Evolutionary conservation across 306 rosid genomes (phyloP).

Genomic region (Fragaria ananassa): DNA sequence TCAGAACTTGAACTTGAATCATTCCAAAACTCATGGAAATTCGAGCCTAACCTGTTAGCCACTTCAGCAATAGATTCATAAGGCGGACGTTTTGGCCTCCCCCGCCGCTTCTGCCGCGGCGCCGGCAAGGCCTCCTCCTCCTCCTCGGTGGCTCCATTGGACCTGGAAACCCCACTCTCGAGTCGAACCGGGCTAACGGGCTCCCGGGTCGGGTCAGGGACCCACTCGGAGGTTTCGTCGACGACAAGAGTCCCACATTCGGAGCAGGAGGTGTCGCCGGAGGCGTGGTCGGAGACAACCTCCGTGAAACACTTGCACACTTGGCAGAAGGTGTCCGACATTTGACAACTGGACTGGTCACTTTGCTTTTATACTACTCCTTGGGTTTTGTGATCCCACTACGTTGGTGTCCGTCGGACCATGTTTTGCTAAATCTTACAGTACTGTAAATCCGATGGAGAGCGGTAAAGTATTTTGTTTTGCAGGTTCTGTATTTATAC

Average conservation of each 20-base stretch:
- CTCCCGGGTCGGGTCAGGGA: constrained; percentile 60
- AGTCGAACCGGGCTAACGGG: constrained; percentile 51
- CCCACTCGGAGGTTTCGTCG: constrained; percentile 67
- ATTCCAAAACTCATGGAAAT: background rate
- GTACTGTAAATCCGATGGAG: background rate
- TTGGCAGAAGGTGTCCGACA: constrained; percentile 70
- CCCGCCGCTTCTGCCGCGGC: constrained; percentile 55
- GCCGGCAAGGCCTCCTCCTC: constrained; percentile 44
- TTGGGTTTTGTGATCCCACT: background rate
- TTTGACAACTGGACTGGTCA: background rate
- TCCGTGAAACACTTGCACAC: constrained; percentile 71
- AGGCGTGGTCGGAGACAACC: constrained; percentile 66
- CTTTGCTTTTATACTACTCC: background rate
- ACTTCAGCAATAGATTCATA: constrained; percentile 53
- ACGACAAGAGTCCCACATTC: constrained; percentile 71
- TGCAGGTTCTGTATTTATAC: background rate
- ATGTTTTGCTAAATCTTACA: background rate
- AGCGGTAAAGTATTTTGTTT: background rate
- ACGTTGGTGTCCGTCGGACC: constrained; percentile 7
- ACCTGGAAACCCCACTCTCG: constrained; percentile 58
- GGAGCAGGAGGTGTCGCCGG: constrained; percentile 64
- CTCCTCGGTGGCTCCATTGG: constrained; percentile 36
- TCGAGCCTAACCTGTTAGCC: constrained; percentile 51
- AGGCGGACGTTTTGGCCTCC: constrained; percentile 41
- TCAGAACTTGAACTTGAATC: background rate